Evolutionary conservation across 2,329 filamentous ascomycete genomes (phyloP), one percentile per base, ranked within the genome.

Genomic region (Aspergillus pseudoviridinutans): DNA sequence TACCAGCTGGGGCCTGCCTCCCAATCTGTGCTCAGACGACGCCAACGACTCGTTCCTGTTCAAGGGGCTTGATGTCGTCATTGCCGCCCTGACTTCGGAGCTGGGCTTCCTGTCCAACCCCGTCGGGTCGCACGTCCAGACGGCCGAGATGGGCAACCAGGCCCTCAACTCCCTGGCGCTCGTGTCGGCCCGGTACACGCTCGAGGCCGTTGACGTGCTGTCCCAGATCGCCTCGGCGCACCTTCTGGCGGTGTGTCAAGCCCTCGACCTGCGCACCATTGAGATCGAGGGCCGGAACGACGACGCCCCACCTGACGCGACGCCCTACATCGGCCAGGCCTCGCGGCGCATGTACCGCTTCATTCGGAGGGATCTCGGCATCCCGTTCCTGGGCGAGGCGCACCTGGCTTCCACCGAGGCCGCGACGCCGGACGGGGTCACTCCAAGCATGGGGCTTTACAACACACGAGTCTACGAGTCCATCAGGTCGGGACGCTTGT

Each of bases 81-180:
- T 87, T 73, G 83, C 86, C 0, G 80, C 84, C 0, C 84, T 87
- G 59, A 80, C 81, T 67, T 79, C 84, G 1, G 85, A 88, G 71
- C 72, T 88, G n/a, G 82, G 77, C 0, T 85, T 81, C 60, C 78
- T 89, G 0, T 81, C 85, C 0, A 83, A 84, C 58, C 84, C 86
- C 0, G 81, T 89, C 12, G 81, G 79, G 47, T 77, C 76, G 1
- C 85, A 88, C 64, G 83, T 88, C 1, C 83, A 86, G 67, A 78
- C 80, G 0, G 85, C 87, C 2, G 87, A 89, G 67, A 86, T 87
- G 82, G 76, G 80, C 42, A 89, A 89, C 64, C 86, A 89, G 67
- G 77, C 80, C 0, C 74, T 89, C 58, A 89, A 89, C 66, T 87
- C 83, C 0, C 77, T 89, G 44, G 87, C 86, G 0, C 72, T 88